Base-by-base conservation (phyloP, 2,329 filamentous ascomycete genomes). In the Ceratocystis cacaofunesta region DNA sequence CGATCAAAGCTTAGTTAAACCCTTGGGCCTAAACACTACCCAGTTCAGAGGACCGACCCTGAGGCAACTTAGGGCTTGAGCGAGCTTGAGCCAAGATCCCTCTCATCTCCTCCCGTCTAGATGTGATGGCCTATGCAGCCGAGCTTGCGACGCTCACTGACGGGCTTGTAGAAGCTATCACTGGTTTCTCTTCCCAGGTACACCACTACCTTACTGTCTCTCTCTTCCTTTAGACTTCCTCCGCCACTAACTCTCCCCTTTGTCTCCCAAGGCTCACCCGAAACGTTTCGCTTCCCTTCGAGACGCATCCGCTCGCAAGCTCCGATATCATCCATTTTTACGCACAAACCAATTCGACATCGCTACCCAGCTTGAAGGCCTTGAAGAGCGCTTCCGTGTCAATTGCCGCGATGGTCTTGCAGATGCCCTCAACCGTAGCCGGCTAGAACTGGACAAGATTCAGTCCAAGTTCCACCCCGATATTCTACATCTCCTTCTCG, bases 301-400 rank as follows among this genome's bases (percentile, higher is more conserved):
- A 44, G 66, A 67, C 61, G 61, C 63, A 19, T 65, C 66, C 19
- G 63, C 66, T 25, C 66, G 66, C 36, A 78, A 72, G 60, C 72
- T 87, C 44, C 81, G 80, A 62, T 75, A 80, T 41, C 78, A 85
- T 69, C 81, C 75, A 60, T 84, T 82, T 72, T 77, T 82, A 43
- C 82, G 87, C 46, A 89, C 86, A 1, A 89, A 92, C 71, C 87
- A 89, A 69, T 92, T 92, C 71, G 85, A 88, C 57, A 82, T 92
- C 22, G 77, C 81, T 48, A 80, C 80, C 46, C 80, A 80, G 44
- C 78, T 92, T 1, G 78, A 84, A 61, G 89, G 89, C 0, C 78
- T 96, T 2, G 86, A 92, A 69, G 94, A 97, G 76, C 91, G 92
- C 70, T 94, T 96, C 70, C 82, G 85, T 41, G 81, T 97, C 64